Percentiles rank a stretch among this genome's conserved stretches.
Evolutionary conservation across 1,139 yeast genomes (phyloP).

Genomic region (Meyerozyma smithsonii): DNA sequence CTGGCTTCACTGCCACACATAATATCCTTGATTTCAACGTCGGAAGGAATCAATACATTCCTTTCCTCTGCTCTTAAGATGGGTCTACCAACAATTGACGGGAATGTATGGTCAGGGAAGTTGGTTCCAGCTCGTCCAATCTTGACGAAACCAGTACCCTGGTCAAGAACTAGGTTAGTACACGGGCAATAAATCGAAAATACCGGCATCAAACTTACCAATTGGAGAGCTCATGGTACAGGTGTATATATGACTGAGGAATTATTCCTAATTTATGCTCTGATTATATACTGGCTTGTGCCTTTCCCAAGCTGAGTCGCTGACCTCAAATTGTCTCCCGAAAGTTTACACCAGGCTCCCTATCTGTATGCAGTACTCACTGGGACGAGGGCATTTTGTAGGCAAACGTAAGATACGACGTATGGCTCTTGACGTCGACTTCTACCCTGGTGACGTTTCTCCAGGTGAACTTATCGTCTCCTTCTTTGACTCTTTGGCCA

Average conservation of each 20-base stretch:
- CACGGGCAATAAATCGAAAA: neutral
- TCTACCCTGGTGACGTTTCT: slow-evolving; percentile 76
- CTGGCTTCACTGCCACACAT: slow-evolving; percentile 98
- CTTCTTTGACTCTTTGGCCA: slow-evolving; percentile 76
- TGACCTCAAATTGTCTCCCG: slow-evolving; percentile 1
- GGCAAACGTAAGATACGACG: slow-evolving; percentile 93
- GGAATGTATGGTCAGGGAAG: slow-evolving; percentile 97
- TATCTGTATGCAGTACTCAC: neutral
- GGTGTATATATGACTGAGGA: neutral
- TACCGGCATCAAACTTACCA: slow-evolving; percentile 37
- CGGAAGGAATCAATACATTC: slow-evolving; percentile 47
- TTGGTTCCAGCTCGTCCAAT: slow-evolving; percentile 96
- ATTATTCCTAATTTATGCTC: neutral
- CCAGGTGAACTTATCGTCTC: slow-evolving; percentile 81
- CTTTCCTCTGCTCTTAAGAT: slow-evolving; percentile 95
- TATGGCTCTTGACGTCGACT: slow-evolving; percentile 84
- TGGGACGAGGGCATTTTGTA: slow-evolving; percentile 25
- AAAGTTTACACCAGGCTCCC: neutral
- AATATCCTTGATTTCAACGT: slow-evolving; percentile 77
- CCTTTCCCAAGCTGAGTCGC: neutral
- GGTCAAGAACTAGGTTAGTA: slow-evolving; percentile 72
- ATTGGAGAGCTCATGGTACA: slow-evolving; percentile 43
- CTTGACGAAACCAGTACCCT: slow-evolving; percentile 96
- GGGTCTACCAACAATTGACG: slow-evolving; percentile 97
- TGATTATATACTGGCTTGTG: neutral